A percentile compares a stretch with the other conserved stretches of the same genome.
Evolutionary conservation across 495 filamentous ascomycete genomes (phyloP).

Genomic region (Collariella sp.): DNA sequence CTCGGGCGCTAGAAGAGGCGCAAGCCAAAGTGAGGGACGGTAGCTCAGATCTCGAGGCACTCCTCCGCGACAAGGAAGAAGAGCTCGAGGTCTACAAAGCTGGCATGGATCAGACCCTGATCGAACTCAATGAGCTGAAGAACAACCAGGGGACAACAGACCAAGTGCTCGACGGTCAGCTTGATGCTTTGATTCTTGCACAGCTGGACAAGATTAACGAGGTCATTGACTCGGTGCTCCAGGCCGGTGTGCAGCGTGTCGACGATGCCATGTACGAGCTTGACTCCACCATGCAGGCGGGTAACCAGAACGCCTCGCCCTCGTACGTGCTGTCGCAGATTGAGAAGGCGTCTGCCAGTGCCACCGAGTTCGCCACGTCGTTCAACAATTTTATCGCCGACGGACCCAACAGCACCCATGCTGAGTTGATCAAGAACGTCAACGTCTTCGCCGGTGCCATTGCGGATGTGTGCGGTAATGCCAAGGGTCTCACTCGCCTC

Average conservation of each 20-base stretch:
- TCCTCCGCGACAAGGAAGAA: constrained; percentile 86
- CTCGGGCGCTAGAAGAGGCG: constrained; percentile 76
- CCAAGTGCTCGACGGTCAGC: constrained; percentile 75
- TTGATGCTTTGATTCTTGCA: constrained; percentile 76
- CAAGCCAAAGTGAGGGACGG: constrained; percentile 67
- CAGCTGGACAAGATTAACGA: constrained; percentile 91
- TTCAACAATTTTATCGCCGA: constrained; percentile 98
- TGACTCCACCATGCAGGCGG: constrained; percentile 94
- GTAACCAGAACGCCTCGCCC: constrained; percentile 96
- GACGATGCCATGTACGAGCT: constrained; percentile 96
- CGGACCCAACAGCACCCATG: constrained; percentile 84
- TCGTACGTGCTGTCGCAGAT: constrained; percentile 92
- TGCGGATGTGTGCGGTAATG: constrained; percentile 89
- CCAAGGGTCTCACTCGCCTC: constrained; percentile 89
- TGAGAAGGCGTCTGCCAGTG: constrained; percentile 89
- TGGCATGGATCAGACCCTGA: constrained; percentile 88
- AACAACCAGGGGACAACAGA: constrained; percentile 64
- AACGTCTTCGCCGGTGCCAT: constrained; percentile 83
- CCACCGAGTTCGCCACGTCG: constrained; percentile 91
- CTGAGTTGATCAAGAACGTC: constrained; percentile 86
- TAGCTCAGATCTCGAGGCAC: constrained; percentile 73
- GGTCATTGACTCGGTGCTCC: constrained; percentile 93
- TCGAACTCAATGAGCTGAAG: constrained; percentile 80
- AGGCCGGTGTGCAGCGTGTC: constrained; percentile 86
- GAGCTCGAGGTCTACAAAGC: constrained; percentile 95